Conservation (phyloP, 2,329 filamentous ascomycete species). For the Zymoseptoria ardabiliae region DNA sequence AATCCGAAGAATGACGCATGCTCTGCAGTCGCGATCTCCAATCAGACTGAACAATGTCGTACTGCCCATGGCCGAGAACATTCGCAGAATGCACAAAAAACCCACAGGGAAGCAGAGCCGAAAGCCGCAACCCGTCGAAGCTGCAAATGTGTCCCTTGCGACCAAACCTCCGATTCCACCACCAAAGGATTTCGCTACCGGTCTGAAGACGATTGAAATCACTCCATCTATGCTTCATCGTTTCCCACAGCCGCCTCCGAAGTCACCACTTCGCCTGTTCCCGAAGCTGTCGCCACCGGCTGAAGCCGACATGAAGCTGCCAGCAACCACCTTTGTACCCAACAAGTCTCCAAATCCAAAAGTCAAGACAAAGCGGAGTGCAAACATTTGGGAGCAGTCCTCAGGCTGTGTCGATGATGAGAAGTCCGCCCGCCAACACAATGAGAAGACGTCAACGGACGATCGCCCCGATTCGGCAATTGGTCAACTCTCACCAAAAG, state of each 20-base stretch:
- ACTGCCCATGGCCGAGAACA: conserved; percentile 27
- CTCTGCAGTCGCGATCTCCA: conserved; percentile 36
- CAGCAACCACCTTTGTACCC: neutral
- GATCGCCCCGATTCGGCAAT: neutral
- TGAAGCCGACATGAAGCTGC: neutral
- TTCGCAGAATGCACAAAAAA: conserved; percentile 25
- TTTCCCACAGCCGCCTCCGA: neutral
- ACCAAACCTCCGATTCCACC: conserved; percentile 18
- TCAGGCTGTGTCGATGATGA: neutral
- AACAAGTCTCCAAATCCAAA: neutral
- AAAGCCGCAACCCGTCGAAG: conserved; percentile 26
- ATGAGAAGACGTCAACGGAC: neutral
- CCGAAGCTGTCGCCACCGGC: neutral
- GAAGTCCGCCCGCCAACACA: neutral
- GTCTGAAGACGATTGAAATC: neutral
- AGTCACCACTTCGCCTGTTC: neutral
- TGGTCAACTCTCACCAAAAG: neutral
- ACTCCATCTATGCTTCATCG: neutral
- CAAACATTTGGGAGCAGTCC: neutral
- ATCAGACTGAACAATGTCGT: conserved; percentile 27
- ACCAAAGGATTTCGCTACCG: conserved; percentile 9
- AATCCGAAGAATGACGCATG: conserved; percentile 35
- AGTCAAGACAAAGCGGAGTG: neutral
- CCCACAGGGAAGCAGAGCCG: conserved; percentile 21
- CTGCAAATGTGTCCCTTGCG: conserved; percentile 21